phyloP scores from a whole-genome alignment of 345 rosid species.

The Citrus cavaleriei region DNA sequence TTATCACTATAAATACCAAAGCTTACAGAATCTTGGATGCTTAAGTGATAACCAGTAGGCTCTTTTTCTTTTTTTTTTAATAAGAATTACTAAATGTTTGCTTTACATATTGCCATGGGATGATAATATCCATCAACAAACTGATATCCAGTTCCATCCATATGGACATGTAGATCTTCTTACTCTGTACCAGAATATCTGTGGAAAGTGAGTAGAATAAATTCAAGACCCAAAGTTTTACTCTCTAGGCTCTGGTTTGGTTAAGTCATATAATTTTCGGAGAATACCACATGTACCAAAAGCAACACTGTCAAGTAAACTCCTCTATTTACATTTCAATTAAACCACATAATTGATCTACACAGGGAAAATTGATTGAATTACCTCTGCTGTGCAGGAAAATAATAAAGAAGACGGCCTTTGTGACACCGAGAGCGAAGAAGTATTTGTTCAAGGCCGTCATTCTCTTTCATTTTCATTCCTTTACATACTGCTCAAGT shows the following conservation, averaged over 20 bases:
- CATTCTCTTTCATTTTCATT: slow-evolving; percentile 31
- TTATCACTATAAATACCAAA: not conserved
- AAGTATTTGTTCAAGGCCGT: slow-evolving; percentile 68
- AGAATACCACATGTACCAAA: not conserved
- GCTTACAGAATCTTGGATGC: not conserved
- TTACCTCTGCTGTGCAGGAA: slow-evolving; percentile 68
- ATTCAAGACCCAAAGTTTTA: not conserved
- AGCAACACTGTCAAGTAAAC: not conserved
- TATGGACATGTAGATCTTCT: not conserved
- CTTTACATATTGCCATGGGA: not conserved
- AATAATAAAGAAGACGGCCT: slow-evolving; percentile 88
- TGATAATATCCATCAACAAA: not conserved
- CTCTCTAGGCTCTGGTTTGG: not conserved
- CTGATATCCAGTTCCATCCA: not conserved
- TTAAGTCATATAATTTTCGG: not conserved
- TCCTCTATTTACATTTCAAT: not conserved
- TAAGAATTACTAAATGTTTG: too few species aligned
- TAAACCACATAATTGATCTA: slow-evolving; percentile 1
- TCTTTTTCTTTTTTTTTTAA: too few species aligned
- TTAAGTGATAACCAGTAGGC: not conserved
- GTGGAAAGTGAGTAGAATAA: not conserved
- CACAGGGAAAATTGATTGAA: not conserved
- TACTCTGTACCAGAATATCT: not conserved
- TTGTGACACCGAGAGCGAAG: slow-evolving; percentile 77
- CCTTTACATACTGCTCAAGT: slow-evolving; percentile 55